Evolutionary conservation across 2,329 filamentous ascomycete species (phyloP), one percentile per base, ranked within the genome.

Genomic region (Xylariaceae sp.): DNA sequence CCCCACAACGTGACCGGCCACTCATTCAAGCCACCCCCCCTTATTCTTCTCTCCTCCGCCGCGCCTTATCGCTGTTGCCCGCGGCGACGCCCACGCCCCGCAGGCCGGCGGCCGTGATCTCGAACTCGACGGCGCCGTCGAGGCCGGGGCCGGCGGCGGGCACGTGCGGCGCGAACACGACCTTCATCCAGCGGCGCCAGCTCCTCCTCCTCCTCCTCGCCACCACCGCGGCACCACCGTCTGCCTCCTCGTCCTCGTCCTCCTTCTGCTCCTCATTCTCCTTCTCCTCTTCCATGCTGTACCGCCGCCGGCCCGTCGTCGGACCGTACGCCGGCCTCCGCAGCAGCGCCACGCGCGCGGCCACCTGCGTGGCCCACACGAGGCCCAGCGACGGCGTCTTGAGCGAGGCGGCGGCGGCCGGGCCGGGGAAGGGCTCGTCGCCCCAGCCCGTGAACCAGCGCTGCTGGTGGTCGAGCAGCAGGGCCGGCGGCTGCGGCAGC

Each of bases 381-480:
- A 94, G 69, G 1, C 90, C 90, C 16, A 96, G 62, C 5, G 84
- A 84, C 0, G 90, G 90, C 0, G 85, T 94, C 61, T 95, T 96
- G 10, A 14, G 13, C 21, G 12, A 12, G 21, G 21, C 7, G 8
- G 21, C 21, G 21, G 21, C 7, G 21, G 21, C 7, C 8, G 21
- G 21, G 21, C 8, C 8, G 7, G 8, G 55, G 17, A 58, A 51
- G 17, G 70, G 63, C 36, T 78, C 69, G 56, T 94, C 85, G 15
- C 90, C 88, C 90, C 92, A 95, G 43, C 92, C 89, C 4, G 89
- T 93, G 61, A 95, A 94, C 76, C 89, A 95, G 27, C 84, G 75
- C 57, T 95, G 87, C 59, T 96, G 90, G 58, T 95, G 84, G 48
- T 93, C 81, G 7, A 95, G 73, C 19, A 76, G 72, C 23, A 95